Percentiles rank a stretch among this genome's conserved stretches.
These are phyloP conservation scores for Violaceomyces palustris DNA, from an alignment of 1,284 basidiomycete species.

Conservation along the genomic window DNA sequence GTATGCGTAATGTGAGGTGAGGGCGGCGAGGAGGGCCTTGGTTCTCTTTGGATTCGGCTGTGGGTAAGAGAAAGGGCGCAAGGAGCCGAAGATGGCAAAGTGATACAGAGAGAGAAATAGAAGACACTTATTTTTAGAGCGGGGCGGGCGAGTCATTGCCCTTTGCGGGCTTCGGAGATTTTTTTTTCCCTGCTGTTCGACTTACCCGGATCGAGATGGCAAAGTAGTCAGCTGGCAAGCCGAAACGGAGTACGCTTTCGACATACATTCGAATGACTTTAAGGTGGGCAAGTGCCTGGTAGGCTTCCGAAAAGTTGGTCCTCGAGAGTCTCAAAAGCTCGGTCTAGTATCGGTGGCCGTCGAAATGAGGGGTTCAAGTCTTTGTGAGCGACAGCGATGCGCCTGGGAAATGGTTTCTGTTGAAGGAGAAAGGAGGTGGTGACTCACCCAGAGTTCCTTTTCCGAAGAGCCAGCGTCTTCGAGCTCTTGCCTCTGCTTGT, in stretches of 20 bases:
- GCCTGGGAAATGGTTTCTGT: too few relatives aligned
- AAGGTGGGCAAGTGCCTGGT: constrained; percentile 87
- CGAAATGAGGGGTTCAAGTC: too few relatives aligned
- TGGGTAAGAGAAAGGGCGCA: background rate
- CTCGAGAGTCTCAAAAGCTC: constrained; percentile 87
- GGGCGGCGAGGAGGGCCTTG: constrained; percentile 66
- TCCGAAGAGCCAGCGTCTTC: constrained; percentile 76
- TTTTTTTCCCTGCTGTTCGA: too few relatives aligned
- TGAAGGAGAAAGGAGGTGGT: too few relatives aligned
- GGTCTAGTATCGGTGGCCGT: constrained; percentile 70
- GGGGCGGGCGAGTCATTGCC: background rate
- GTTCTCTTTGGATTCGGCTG: constrained; percentile 82
- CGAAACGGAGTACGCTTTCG: constrained; percentile 92
- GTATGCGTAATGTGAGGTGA: constrained; percentile 75
- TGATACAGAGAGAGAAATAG: constrained; percentile 14
- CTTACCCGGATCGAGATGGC: constrained; percentile 63
- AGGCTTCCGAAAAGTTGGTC: constrained; percentile 94
- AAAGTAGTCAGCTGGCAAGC: constrained; percentile 85
- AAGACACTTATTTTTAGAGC: background rate
- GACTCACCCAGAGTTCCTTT: constrained; percentile 89
- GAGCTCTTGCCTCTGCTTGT: constrained; percentile 76
- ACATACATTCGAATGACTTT: constrained; percentile 87
- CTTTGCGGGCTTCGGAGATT: background rate
- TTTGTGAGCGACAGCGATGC: too few relatives aligned
- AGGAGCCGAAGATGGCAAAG: background rate